Evolutionary conservation across 805 yeast species (phyloP).

Genomic region (Yarrowia porcina): DNA sequence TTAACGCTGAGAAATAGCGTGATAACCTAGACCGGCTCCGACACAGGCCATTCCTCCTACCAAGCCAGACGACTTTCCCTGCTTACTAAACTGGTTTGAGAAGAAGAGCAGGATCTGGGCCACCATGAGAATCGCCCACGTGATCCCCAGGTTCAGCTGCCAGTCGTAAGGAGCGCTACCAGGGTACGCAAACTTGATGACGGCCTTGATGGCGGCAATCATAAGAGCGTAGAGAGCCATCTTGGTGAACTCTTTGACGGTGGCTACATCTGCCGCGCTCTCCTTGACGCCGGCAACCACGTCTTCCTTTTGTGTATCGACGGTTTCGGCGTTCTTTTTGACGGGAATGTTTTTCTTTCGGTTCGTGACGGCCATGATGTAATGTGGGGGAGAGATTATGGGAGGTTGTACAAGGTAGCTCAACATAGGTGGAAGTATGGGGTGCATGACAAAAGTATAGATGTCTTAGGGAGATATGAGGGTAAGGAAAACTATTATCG

Average conservation of each 20-base stretch:
- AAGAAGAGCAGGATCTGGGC: background rate
- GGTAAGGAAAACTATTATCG: too few relatives aligned
- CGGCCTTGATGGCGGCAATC: background rate
- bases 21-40: background rate
- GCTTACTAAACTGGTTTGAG: background rate
- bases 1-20: background rate
- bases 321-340: background rate
- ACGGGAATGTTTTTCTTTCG: background rate
- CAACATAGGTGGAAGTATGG: background rate
- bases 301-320: background rate
- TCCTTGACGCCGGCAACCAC: background rate
- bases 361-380: background rate
- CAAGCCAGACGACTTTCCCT: background rate
- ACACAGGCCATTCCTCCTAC: background rate
- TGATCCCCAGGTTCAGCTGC: background rate
- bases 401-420: too few relatives aligned
- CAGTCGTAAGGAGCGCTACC: background rate
- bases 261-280: background rate
- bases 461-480: too few relatives aligned
- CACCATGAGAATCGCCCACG: background rate
- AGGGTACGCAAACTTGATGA: background rate
- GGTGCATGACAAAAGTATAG: background rate
- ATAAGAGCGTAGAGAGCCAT: background rate
- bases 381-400: background rate
- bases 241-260: background rate